A percentile compares a stretch with the other conserved stretches of the same genome.
Evolutionary conservation across 2,329 filamentous ascomycete genomes (phyloP).

Genomic region (Ramichloridium luteum): DNA sequence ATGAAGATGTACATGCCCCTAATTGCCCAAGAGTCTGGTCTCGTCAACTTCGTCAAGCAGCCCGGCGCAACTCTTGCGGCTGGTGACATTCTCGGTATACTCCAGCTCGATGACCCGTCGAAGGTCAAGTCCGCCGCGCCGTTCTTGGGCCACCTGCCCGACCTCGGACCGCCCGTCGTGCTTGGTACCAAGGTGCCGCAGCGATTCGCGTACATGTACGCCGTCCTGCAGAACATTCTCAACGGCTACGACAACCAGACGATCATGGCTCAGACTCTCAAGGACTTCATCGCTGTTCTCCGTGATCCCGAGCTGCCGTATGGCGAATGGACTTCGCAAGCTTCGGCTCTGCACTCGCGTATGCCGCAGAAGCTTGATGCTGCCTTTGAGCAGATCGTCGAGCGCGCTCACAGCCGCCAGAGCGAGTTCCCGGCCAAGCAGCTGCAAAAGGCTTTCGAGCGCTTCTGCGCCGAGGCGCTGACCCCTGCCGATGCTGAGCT

Average conservation of each 20-base stretch:
- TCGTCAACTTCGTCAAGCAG: constrained; percentile 98
- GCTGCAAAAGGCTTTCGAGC: constrained; percentile 67
- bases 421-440: constrained; percentile 87
- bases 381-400: constrained; percentile 71
- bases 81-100: constrained; percentile 95
- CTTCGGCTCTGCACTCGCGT: constrained; percentile 88
- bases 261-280: constrained; percentile 78
- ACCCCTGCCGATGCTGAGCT: constrained; percentile 58
- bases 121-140: constrained; percentile 94
- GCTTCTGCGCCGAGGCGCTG: constrained; percentile 73
- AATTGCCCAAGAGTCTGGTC: constrained; percentile 84
- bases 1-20: constrained; percentile 99
- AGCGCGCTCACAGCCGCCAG: constrained; percentile 64
- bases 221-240: constrained; percentile 75
- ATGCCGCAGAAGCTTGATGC: constrained; percentile 91
- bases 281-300: constrained; percentile 80
- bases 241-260: constrained; percentile 94
- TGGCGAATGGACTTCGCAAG: constrained; percentile 91
- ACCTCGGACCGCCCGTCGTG: constrained; percentile 73
- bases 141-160: constrained; percentile 81
- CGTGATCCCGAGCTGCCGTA: constrained; percentile 84
- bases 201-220: constrained; percentile 64
- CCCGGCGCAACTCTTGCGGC: constrained; percentile 95
- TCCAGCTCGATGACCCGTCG: constrained; percentile 86
- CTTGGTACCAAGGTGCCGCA: constrained; percentile 87